Conservation (phyloP, 345 rosid genomes). For the Citrus australasica region DNA sequence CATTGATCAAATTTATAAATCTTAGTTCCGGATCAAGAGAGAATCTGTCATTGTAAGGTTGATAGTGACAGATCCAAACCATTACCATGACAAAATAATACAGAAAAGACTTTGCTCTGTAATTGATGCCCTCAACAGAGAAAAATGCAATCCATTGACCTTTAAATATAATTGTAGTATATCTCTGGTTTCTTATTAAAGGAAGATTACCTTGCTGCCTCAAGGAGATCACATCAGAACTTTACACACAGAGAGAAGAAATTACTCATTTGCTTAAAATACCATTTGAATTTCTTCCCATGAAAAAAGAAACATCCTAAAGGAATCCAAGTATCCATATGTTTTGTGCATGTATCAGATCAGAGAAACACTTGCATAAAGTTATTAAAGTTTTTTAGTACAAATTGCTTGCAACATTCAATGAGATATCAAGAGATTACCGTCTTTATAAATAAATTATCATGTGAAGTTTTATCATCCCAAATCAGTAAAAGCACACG, state of each 20-base stretch:
- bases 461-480: conserved; percentile 80
- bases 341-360: background rate
- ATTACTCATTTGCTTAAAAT: background rate
- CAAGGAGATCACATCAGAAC: background rate
- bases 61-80: background rate
- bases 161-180: background rate
- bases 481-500: conserved; percentile 57
- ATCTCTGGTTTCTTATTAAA: background rate
- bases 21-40: background rate
- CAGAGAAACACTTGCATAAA: background rate
- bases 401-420: background rate
- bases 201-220: background rate
- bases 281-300: background rate
- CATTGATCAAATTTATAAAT: conserved; percentile 7
- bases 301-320: background rate
- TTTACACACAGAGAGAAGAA: background rate
- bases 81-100: background rate
- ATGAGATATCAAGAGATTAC: conserved; percentile 22
- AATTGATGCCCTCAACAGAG: no score
- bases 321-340: background rate
- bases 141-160: background rate
- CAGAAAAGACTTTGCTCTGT: no score
- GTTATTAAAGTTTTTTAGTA: no score
- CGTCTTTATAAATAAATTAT: conserved; percentile 54
- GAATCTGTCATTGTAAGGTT: no score